These are phyloP conservation scores for Mesembryanthemum crystallinum DNA, from an alignment of 148 eudicot species.

Conservation along the genomic window DNA sequence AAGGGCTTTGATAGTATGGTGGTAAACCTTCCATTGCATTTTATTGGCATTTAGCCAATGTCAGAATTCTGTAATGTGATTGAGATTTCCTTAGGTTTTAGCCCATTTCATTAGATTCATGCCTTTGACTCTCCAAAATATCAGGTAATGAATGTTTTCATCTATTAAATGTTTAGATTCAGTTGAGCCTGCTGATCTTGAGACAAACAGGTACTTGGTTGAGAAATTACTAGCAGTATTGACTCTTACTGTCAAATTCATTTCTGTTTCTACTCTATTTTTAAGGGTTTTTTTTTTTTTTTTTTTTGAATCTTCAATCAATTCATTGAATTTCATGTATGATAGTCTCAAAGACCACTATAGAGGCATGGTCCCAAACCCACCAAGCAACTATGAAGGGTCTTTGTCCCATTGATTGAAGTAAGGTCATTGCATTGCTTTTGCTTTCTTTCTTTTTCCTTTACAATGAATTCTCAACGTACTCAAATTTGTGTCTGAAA, in stretches of 20 bases:
- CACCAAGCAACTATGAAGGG: conserved; percentile 9
- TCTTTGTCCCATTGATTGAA: conserved; percentile 11
- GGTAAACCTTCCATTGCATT: neutral
- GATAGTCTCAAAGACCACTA: neutral
- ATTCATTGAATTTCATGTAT: neutral
- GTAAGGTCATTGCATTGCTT: conserved; percentile 2
- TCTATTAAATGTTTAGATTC: neutral
- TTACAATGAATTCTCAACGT: conserved; percentile 2
- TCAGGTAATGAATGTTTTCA: neutral
- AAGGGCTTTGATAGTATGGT: neutral
- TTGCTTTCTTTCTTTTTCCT: neutral
- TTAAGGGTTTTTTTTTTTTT: no score
- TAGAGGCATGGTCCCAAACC: neutral
- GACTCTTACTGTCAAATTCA: neutral
- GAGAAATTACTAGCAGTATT: neutral
- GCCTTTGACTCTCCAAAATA: neutral
- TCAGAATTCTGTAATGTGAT: neutral
- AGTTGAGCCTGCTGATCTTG: neutral
- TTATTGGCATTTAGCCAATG: neutral
- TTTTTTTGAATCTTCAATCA: no score
- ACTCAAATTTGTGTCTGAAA: conserved; percentile 14
- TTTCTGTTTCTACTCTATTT: no score
- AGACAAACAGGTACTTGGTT: neutral
- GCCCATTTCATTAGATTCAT: neutral
- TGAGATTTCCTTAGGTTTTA: neutral